These are phyloP conservation scores for Verticillium nonalfalfae DNA, from an alignment of 2,329 filamentous ascomycete genomes.

Conservation along the genomic window DNA sequence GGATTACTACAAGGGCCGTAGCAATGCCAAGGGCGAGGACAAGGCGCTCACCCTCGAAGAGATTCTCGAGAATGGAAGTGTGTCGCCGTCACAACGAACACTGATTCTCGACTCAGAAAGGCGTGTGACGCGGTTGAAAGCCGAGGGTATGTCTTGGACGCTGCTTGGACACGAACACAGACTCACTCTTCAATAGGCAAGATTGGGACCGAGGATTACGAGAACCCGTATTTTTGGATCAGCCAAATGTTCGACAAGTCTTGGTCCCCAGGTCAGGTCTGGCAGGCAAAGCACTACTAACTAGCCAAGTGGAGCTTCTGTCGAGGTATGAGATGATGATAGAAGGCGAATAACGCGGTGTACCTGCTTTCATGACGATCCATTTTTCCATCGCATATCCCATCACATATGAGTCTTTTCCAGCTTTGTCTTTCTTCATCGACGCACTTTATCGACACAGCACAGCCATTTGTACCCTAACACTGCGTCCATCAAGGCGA, in stretches of 20 bases:
- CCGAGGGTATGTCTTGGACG: neutral
- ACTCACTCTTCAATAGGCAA: neutral
- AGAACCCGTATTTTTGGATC: neutral
- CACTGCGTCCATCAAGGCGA: too few species aligned
- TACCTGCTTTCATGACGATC: too few species aligned
- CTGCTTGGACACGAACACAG: neutral
- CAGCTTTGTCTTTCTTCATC: too few species aligned
- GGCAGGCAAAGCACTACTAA: neutral
- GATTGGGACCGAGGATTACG: neutral
- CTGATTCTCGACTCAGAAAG: neutral
- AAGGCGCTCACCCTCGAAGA: neutral
- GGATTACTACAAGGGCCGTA: conserved; percentile 33
- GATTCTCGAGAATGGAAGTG: neutral
- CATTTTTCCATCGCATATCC: too few species aligned
- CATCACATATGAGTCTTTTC: too few species aligned
- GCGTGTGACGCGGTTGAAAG: neutral
- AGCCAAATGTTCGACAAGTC: neutral
- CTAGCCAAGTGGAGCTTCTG: neutral
- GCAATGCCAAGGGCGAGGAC: neutral
- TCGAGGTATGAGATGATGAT: neutral
- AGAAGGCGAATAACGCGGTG: too few species aligned
- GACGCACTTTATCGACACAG: too few species aligned
- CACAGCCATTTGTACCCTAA: too few species aligned
- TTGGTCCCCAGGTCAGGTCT: neutral
- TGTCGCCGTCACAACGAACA: neutral